A percentile compares a stretch with the other conserved stretches of the same genome.
Evolutionary conservation across 31 red algal genomes (phyloP).

Genomic region (Bonnemaisonia californica): DNA sequence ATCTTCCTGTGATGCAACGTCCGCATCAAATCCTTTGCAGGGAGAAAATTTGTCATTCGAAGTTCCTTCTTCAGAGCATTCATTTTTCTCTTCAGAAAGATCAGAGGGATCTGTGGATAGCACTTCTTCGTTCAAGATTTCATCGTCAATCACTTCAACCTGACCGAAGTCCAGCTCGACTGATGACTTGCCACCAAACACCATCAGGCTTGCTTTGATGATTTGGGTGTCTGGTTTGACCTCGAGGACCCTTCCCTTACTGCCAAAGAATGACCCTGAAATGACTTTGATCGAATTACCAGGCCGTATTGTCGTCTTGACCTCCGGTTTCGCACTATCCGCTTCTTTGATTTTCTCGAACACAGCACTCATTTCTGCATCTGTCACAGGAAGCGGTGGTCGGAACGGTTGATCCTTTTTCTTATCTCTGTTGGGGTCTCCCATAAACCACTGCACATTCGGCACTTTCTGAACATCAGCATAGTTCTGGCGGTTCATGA

Average conservation of each 20-base stretch:
- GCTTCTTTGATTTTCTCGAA: conserved; percentile 64
- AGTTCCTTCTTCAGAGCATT: neutral
- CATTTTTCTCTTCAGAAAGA: conserved; percentile 3
- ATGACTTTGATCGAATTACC: conserved; percentile 60
- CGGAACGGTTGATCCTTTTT: conserved; percentile 56
- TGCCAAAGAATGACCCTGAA: conserved; percentile 31
- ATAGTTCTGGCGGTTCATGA: conserved; percentile 71
- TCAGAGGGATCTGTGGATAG: neutral
- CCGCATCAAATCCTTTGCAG: neutral
- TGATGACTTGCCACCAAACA: conserved; percentile 42
- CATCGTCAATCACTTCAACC: conserved; percentile 41
- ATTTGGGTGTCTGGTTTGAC: conserved; percentile 55
- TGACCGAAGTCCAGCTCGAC: conserved; percentile 60
- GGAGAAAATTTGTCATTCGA: neutral
- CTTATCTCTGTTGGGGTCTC: conserved; percentile 78
- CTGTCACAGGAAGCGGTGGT: conserved; percentile 61
- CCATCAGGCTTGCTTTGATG: conserved; percentile 30
- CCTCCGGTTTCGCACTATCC: conserved; percentile 36
- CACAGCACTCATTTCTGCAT: conserved; percentile 61
- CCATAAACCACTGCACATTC: conserved; percentile 83
- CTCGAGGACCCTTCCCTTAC: conserved; percentile 40
- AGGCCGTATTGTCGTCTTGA: conserved; percentile 41
- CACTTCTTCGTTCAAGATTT: neutral
- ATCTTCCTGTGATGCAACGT: conserved; percentile 19
- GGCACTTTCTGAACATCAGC: conserved; percentile 61